A percentile compares a stretch with the other conserved stretches of the same genome.
These are phyloP conservation scores for Hypomontagnella submonticulosa DNA, from an alignment of 495 filamentous ascomycete genomes.

Conservation along the genomic window DNA sequence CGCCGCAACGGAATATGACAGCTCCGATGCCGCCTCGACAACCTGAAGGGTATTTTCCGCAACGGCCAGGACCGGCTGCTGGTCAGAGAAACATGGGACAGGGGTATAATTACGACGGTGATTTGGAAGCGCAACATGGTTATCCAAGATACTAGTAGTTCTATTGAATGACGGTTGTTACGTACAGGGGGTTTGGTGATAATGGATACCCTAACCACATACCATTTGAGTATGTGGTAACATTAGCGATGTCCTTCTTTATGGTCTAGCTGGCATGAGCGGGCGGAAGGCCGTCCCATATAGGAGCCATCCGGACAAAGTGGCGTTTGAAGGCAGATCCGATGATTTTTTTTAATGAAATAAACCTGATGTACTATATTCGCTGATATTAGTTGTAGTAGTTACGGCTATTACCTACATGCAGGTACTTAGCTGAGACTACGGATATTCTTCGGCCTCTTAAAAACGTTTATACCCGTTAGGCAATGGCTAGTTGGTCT, in stretches of 20 bases:
- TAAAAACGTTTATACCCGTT: not conserved
- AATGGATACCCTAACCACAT: conserved; percentile 28
- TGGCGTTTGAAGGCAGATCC: conserved; percentile 32
- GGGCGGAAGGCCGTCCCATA: conserved; percentile 9
- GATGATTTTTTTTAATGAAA: conserved; percentile 36
- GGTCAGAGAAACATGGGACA: conserved; percentile 35
- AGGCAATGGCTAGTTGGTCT: not conserved
- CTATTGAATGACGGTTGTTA: conserved; percentile 19
- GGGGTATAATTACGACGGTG: conserved; percentile 50
- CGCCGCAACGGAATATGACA: conserved; percentile 63
- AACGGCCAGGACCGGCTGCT: conserved; percentile 42
- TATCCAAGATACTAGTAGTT: conserved; percentile 46
- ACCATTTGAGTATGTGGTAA: conserved; percentile 5
- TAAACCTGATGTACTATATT: conserved; percentile 33
- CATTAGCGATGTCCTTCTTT: conserved; percentile 20
- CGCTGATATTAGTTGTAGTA: conserved; percentile 11
- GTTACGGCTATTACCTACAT: conserved; percentile 8
- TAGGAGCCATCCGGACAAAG: conserved; percentile 23
- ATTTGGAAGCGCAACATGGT: conserved; percentile 49
- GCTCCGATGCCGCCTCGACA: conserved; percentile 56
- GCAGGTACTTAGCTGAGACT: conserved; percentile 1
- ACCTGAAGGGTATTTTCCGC: conserved; percentile 34
- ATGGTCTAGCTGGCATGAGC: conserved; percentile 13
- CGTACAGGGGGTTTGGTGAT: not conserved
- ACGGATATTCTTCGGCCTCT: conserved; percentile 36